phyloP scores from a whole-genome alignment of 164 flowering plant genomes.

The Protea cynaroides region DNA sequence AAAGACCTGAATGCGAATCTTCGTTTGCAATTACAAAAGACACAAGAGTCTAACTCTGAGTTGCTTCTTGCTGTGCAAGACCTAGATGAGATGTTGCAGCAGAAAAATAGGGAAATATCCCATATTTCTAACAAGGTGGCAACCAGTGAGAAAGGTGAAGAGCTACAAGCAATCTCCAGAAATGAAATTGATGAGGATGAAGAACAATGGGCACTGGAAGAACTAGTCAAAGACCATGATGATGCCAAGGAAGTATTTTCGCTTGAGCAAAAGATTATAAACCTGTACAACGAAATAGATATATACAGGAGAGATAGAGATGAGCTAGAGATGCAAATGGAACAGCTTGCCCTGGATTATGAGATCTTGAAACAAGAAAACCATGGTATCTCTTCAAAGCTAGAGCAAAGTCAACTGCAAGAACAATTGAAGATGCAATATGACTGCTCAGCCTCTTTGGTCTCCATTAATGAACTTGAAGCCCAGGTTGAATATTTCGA shows the following conservation, averaged over 20 bases:
- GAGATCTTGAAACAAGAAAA: conserved; percentile 82
- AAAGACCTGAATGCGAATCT: conserved; percentile 64
- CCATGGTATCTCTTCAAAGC: conserved; percentile 48
- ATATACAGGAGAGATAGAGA: conserved; percentile 46
- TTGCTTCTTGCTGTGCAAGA: conserved; percentile 70
- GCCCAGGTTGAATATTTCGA: conserved; percentile 39
- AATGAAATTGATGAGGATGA: conserved; percentile 37
- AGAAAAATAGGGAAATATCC: conserved; percentile 32
- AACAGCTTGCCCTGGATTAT: conserved; percentile 72
- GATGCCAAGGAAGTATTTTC: conserved; percentile 39
- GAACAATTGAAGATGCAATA: conserved; percentile 52
- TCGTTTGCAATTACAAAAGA: conserved; percentile 73
- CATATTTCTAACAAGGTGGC: conserved; percentile 19
- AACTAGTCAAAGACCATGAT: conserved; percentile 47
- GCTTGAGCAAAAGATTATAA: conserved; percentile 48
- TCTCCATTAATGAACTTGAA: conserved; percentile 43
- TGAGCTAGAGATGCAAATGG: conserved; percentile 64
- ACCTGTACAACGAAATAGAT: conserved; percentile 45
- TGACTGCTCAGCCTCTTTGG: conserved; percentile 37
- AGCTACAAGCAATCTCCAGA: conserved; percentile 5
- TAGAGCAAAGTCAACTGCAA: conserved; percentile 59
- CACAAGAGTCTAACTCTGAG: conserved; percentile 85
- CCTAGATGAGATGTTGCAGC: conserved; percentile 54
- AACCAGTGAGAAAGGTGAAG: conserved; percentile 15
- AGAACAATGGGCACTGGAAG: conserved; percentile 59